These are phyloP conservation scores for Teratosphaeria destructans DNA, from an alignment of 2,329 filamentous ascomycete species.

Conservation along the genomic window DNA sequence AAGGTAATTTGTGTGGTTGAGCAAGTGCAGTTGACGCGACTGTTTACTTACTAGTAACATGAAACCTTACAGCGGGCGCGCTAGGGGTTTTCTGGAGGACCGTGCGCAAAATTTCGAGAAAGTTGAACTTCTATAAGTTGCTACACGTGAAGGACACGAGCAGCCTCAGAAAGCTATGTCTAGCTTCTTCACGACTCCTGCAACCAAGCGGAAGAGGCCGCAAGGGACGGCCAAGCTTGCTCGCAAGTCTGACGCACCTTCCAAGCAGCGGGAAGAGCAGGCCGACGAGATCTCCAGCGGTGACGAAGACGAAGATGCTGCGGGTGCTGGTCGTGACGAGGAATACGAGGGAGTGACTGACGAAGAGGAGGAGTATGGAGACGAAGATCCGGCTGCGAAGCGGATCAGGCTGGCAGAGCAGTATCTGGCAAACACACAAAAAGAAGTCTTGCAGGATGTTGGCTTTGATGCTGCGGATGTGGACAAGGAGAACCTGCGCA, in stretches of 20 bases:
- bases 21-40: not conserved
- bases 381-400: constrained; percentile 82
- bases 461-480: constrained; percentile 93
- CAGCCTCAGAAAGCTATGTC: constrained; percentile 50
- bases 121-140: not conserved
- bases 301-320: constrained; percentile 7
- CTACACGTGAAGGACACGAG: not conserved
- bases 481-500: constrained; percentile 79
- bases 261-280: constrained; percentile 32
- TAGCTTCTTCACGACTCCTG: constrained; percentile 88
- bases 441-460: constrained; percentile 60
- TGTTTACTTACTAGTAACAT: not conserved
- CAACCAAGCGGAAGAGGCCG: constrained; percentile 72
- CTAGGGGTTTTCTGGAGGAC: not conserved
- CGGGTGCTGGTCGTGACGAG: not conserved
- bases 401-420: constrained; percentile 78
- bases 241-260: constrained; percentile 36
- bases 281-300: not conserved
- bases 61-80: not conserved
- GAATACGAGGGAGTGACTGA: constrained; percentile 10
- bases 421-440: constrained; percentile 81
- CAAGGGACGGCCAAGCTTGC: constrained; percentile 42
- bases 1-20: not conserved
- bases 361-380: constrained; percentile 60
- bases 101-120: not conserved